Evolutionary conservation across 164 flowering plant species (phyloP).

Genomic region (Stephania cephalantha): DNA sequence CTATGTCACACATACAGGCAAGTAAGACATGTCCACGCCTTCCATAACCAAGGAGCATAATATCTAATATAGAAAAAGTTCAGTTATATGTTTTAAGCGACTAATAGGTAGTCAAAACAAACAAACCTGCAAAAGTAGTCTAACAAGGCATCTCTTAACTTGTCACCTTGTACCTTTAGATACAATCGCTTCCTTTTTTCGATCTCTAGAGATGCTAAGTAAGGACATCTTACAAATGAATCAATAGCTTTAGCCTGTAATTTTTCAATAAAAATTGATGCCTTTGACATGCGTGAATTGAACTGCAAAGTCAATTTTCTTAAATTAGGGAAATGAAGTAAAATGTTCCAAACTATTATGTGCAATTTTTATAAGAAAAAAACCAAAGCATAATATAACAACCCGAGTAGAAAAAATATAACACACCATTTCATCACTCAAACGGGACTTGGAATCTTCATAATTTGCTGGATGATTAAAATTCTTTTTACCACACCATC

Average conservation of each 20-base stretch:
- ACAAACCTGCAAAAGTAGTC: constrained; percentile 62
- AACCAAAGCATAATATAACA: background rate
- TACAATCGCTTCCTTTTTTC: constrained; percentile 56
- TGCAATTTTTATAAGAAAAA: background rate
- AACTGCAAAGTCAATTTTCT: constrained; percentile 50
- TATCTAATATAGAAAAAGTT: background rate
- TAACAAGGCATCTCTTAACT: constrained; percentile 42
- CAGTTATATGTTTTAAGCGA: background rate
- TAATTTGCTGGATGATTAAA: constrained; percentile 32
- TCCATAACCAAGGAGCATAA: background rate
- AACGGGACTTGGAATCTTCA: constrained; percentile 39
- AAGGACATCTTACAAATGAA: constrained; percentile 49
- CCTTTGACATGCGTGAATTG: constrained; percentile 55
- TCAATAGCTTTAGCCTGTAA: constrained; percentile 29
- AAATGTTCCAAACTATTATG: background rate
- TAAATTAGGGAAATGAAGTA: background rate
- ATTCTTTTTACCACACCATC: constrained; percentile 29
- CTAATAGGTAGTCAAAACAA: background rate
- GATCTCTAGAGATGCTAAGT: constrained; percentile 77
- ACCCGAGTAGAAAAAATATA: background rate
- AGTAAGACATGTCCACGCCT: background rate
- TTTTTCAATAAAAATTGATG: constrained; percentile 45
- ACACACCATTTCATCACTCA: constrained; percentile 64
- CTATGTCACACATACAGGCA: background rate
- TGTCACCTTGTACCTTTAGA: constrained; percentile 50